Evolutionary conservation across 2,329 filamentous ascomycete genomes (phyloP).

Genomic region (Penicillium sp.): DNA sequence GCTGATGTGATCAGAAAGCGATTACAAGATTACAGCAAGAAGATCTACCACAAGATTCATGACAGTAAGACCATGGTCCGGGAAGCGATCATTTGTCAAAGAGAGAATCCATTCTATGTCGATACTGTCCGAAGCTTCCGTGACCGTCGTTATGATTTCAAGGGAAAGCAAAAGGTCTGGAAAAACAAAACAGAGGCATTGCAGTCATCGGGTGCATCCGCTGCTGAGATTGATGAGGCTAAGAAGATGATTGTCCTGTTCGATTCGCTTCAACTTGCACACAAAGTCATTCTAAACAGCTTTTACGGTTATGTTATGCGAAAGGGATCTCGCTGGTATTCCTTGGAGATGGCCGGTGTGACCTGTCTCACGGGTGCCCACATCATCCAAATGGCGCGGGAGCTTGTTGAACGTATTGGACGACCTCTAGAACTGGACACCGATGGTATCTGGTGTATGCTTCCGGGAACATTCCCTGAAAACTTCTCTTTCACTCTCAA

Average conservation of each 20-base stretch:
- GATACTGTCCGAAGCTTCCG: conserved; percentile 94
- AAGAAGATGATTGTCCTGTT: conserved; percentile 99
- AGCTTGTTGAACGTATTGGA: conserved; percentile 89
- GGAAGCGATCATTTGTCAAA: conserved; percentile 96
- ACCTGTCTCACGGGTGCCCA: conserved; percentile 94
- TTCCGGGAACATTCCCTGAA: conserved; percentile 93
- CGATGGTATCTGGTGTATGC: conserved; percentile 99
- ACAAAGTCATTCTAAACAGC: conserved; percentile 98
- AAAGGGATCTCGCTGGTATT: conserved; percentile 98
- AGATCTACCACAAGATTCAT: conserved; percentile 99
- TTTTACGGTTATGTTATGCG: conserved; percentile 99
- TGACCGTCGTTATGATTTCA: conserved; percentile 97
- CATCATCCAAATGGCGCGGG: conserved; percentile 94
- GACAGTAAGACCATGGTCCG: conserved; percentile 89
- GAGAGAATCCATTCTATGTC: conserved; percentile 98
- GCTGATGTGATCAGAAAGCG: conserved; percentile 78
- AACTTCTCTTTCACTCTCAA: conserved; percentile 94
- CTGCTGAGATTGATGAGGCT: conserved; percentile 79
- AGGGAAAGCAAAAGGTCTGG: conserved; percentile 97
- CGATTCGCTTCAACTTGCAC: conserved; percentile 92
- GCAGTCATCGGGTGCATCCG: conserved; percentile 75
- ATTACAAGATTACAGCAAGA: conserved; percentile 90
- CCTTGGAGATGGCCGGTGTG: conserved; percentile 98
- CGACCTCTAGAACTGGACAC: conserved; percentile 93
- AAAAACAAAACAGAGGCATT: conserved; percentile 91